Percentiles rank a stretch among this genome's conserved stretches.
These are phyloP conservation scores for Globisporangium uncinulatum DNA, from an alignment of 352 stramenopile genomes.

Conservation along the genomic window DNA sequence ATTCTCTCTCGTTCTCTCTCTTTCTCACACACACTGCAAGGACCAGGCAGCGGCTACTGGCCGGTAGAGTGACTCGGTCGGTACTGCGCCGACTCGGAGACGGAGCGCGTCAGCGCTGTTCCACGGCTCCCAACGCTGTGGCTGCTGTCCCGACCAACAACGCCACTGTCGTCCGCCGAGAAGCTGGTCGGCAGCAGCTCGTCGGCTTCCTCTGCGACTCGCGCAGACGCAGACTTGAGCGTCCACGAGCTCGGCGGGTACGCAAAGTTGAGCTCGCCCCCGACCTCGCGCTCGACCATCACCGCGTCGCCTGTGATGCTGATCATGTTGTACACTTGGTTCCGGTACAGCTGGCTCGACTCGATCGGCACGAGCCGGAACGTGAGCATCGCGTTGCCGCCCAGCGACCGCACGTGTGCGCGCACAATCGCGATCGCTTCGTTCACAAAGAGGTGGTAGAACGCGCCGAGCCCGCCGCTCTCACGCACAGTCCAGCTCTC, in stretches of 20 bases:
- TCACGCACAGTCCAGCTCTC: conserved; percentile 87
- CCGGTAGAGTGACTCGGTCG: background rate
- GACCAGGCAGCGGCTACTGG: background rate
- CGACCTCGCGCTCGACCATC: conserved; percentile 60
- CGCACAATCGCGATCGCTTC: conserved; percentile 85
- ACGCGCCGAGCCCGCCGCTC: conserved; percentile 75
- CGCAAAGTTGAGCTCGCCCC: conserved; percentile 21
- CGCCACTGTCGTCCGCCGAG: background rate
- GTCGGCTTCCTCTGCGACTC: conserved; percentile 10
- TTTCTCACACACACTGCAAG: background rate
- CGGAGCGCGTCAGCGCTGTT: background rate
- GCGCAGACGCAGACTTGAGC: conserved; percentile 22
- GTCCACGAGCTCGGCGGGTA: conserved; percentile 25
- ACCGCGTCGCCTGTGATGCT: conserved; percentile 85
- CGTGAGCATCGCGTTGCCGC: conserved; percentile 83
- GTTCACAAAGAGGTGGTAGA: conserved; percentile 86
- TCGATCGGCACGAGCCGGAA: conserved; percentile 86
- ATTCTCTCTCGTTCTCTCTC: background rate
- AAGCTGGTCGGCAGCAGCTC: conserved; percentile 3
- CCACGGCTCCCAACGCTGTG: too few species aligned
- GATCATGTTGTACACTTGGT: conserved; percentile 92
- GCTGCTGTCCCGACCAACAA: background rate
- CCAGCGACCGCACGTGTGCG: conserved; percentile 74
- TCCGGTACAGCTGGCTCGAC: conserved; percentile 83
- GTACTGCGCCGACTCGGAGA: background rate